Base-by-base conservation (phyloP, 2,329 filamentous ascomycete genomes). In the Trichoderma sp. region DNA sequence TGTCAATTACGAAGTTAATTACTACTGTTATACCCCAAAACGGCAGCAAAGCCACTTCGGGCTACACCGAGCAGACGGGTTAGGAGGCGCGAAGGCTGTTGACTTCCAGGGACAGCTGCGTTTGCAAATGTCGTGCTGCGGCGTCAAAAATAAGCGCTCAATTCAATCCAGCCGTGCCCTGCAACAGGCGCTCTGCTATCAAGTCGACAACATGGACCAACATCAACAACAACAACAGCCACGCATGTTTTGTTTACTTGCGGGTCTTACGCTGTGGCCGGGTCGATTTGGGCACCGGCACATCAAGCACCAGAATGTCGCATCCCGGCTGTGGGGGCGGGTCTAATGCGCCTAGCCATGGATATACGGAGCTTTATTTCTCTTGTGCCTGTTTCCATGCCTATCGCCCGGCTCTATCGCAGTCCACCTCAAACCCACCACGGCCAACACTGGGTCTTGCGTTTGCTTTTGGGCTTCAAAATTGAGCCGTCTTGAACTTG, bases 301-400 rank as follows among this genome's bases (percentile, higher is more conserved):
- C 63, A 66, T 66, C 64, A 24, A 52, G 55, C 37, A 66, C 24
- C 40, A 67, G 40, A 58, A 58, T 67, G 64, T 67, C 64, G 53
- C 55, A 64, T 58, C 55, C 53, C 64, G 64, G 64, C 64, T 59
- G 64, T 59, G 64, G 64, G 64, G 55, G 64, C 64, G 64, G 64
- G 64, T 67, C 64, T 59, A 52, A 52, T 35, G 55, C 58, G 53
- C 61, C 47, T 64, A 49, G 21, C 33, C 52, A 35, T 55, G 47
- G 31, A 55, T 29, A 52, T 56, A 67, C 55, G 60, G 60, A 63
- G 47, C 60, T 37, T 63, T 57, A n/a, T 33, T 35, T 13, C 35
- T 53, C 29, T 58, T 58, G 55, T 14, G 33, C 31, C 31, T 33
- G 59, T 52, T 14, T 14, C 29, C 55, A 66, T 58, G 37, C 57